Evolutionary conservation across 2,329 filamentous ascomycete species (phyloP), one percentile per base, ranked within the genome.

Genomic region (Fusarium nelsonii): DNA sequence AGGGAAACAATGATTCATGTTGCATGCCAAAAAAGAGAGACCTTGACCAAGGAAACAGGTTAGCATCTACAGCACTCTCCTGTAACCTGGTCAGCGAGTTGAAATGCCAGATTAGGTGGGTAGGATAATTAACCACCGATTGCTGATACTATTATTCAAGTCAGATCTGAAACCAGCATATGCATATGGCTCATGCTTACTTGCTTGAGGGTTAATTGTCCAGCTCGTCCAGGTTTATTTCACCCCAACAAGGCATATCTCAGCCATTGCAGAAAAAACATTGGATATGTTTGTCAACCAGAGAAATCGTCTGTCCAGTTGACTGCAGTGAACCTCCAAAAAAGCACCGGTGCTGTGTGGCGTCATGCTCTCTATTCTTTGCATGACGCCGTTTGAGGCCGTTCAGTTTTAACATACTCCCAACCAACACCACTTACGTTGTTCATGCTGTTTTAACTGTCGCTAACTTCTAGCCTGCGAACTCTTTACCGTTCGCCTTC

Each of bases 201-300:
- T 18, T 43, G 23, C 23, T 23, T 48, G 36, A 23, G 23, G 23
- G 23, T 57, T 49, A 20, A 58, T 36, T 32, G 18, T 68, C 66
- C 66, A 69, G 66, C 66, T 69, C 39, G 49, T 45, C 66, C 44
- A 56, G 66, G 66, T 69, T 69, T 46, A 59, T 69, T 56, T 55
- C 49, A 55, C 69, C 44, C 33, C 20, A 32, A 58, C 58, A 51
- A 63, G 65, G 52, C 63, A 50, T 18, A 54, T 53, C 46, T 34
- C 53, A 65, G 26, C 37, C 40, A 53, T 53, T 26, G 20, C 45
- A 51, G 48, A 45, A 39, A 26, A 45, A 39, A 28, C 49, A 63
- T 32, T 52, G 40, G 11, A 33, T 32, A 32, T 32, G 15, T 36
- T 39, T 64, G 16, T 23, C 18, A 18, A 39, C 30, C 49, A 43